These are phyloP conservation scores for Beauveria sp. DNA, from an alignment of 2,329 filamentous ascomycete species.

Conservation along the genomic window DNA sequence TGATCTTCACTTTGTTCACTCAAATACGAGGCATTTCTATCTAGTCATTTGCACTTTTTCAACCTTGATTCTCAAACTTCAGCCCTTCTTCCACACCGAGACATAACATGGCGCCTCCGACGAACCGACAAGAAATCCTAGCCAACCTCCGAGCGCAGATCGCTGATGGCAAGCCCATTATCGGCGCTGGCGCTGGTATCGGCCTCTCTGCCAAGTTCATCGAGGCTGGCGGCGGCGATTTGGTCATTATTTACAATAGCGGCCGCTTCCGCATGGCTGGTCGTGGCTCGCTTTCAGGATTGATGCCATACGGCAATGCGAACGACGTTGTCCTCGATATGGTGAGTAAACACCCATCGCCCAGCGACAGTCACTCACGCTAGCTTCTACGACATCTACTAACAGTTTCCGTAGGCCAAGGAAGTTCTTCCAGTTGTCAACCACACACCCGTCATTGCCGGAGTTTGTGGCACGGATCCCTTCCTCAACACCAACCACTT, in stretches of 20 bases:
- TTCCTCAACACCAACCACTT: conserved; percentile 57
- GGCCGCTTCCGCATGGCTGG: conserved; percentile 69
- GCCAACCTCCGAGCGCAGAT: conserved; percentile 45
- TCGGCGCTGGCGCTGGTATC: conserved; percentile 64
- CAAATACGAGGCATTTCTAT: neutral
- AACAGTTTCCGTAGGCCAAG: conserved; percentile 34
- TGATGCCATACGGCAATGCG: conserved; percentile 66
- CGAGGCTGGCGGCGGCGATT: conserved; percentile 58
- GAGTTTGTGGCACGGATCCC: conserved; percentile 64
- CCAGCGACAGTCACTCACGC: neutral
- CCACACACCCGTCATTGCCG: conserved; percentile 58
- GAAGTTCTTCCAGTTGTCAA: conserved; percentile 60
- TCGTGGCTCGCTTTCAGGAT: conserved; percentile 57
- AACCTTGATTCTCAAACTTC: neutral
- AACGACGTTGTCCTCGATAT: conserved; percentile 64
- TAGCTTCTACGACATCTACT: neutral
- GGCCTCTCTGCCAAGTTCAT: conserved; percentile 65
- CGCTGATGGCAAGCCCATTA: conserved; percentile 47
- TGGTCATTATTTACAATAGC: conserved; percentile 67
- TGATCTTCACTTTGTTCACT: neutral
- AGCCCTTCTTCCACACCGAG: neutral
- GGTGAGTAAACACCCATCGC: conserved; percentile 30
- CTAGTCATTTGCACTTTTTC: neutral
- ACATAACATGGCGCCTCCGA: conserved; percentile 46
- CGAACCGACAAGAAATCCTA: conserved; percentile 48